Base-by-base conservation (phyloP, 2,329 filamentous ascomycete species). In the Blastomyces emzantsi region DNA sequence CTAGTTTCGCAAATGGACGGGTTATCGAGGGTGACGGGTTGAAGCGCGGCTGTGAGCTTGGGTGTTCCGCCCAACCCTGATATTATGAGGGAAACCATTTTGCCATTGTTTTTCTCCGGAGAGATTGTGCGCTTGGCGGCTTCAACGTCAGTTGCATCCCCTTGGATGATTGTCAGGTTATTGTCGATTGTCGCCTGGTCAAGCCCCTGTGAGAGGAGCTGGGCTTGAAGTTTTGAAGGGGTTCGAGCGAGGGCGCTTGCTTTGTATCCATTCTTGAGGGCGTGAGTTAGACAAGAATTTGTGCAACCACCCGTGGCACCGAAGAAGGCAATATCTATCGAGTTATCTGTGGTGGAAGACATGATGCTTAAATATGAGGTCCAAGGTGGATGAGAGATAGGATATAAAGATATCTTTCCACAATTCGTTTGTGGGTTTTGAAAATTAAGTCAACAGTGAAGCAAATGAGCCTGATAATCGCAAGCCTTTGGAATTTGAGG, bases 221-320 rank as follows among this genome's bases (percentile, higher is more conserved):
- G 70, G 9, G 70, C 67, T 56, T 69, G 73, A 57, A 85, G 79
- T 68, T 83, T 84, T 4, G 74, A 68, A 1, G 82, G 81, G 1
- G 74, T 80, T 22, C 82, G 80, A 30, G 75, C 81, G 9, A 85
- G 74, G 11, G 81, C 81, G 56, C 74, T 75, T 66, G 77, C 79
- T 63, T 73, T 72, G 69, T 80, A 75, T 56, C 78, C 78, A 2
- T 76, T 76, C 36, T 75, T 71, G 52, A 84, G 74, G 5, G 80
- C 72, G 25, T 72, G 70, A 28, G 76, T 75, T 22, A 84, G 78
- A 55, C 76, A 75, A 36, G 76, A 69, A 56, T 77, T 73, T 45
- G 77, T 75, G 65, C 77, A 78, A 59, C 80, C 82, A 63, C 80
- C 80, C 28, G 81, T 83, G 30, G 81, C 80, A 57, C 82, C 82